These are phyloP conservation scores for Dendrobium nobile DNA, from an alignment of 106 monocot species.

Conservation along the genomic window DNA sequence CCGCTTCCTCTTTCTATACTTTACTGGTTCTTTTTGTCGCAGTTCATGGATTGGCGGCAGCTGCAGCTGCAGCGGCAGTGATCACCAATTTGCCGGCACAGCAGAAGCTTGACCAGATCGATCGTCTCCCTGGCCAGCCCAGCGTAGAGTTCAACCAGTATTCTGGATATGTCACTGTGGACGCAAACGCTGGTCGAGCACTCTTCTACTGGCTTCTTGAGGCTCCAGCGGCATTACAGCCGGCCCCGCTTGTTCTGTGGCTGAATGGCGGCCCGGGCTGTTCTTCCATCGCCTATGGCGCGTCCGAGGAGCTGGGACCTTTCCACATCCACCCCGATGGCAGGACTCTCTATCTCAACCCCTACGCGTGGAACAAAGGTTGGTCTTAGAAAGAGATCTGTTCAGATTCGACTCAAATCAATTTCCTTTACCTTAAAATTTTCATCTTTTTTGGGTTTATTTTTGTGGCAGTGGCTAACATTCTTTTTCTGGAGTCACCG, in stretches of 20 bases:
- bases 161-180: constrained; percentile 89
- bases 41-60: background rate
- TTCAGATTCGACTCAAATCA: background rate
- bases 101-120: constrained; percentile 60
- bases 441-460: background rate
- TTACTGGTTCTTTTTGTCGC: background rate
- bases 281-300: constrained; percentile 89
- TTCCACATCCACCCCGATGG: constrained; percentile 80
- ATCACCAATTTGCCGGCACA: background rate
- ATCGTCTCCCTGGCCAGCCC: constrained; percentile 64
- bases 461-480: constrained; percentile 56
- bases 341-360: constrained; percentile 55
- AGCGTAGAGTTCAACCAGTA: constrained; percentile 59
- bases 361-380: constrained; percentile 90
- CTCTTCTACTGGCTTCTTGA: constrained; percentile 97
- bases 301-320: constrained; percentile 97
- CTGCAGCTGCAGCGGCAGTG: background rate
- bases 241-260: constrained; percentile 79
- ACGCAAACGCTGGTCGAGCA: constrained; percentile 59
- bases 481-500: constrained; percentile 94
- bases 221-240: constrained; percentile 21
- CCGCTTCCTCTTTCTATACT: background rate
- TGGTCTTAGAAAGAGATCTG: background rate
- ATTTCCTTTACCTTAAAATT: background rate
- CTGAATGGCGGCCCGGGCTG: constrained; percentile 97